Percentiles rank a stretch among this genome's conserved stretches.
Conservation (phyloP, 495 filamentous ascomycete species). For the Annulohypoxylon maeteangense region DNA sequence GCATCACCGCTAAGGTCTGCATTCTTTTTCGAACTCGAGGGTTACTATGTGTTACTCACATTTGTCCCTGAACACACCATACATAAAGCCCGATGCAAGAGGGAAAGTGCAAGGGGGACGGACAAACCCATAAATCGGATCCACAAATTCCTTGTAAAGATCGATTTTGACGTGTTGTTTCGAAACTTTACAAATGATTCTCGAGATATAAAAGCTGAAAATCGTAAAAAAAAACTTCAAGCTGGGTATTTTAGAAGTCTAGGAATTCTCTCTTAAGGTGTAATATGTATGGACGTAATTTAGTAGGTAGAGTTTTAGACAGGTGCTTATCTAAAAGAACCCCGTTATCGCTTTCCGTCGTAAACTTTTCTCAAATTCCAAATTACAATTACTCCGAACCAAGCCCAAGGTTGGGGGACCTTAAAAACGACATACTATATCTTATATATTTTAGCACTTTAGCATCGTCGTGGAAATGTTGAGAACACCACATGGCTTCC, state of each 20-base stretch:
- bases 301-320: background rate
- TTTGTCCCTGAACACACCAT: background rate
- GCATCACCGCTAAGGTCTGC: slow-evolving; percentile 26
- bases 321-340: slow-evolving; percentile 24
- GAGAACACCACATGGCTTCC: slow-evolving; percentile 21
- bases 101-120: too few relatives aligned
- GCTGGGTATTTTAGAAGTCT: too few relatives aligned
- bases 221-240: background rate
- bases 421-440: too few relatives aligned
- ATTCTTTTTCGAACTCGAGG: slow-evolving; percentile 14
- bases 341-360: slow-evolving; percentile 15
- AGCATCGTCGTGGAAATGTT: slow-evolving; percentile 1
- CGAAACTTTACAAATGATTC: background rate
- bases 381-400: background rate
- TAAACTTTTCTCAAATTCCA: slow-evolving; percentile 7
- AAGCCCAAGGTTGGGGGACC: too few relatives aligned
- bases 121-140: background rate
- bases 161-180: background rate
- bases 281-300: background rate
- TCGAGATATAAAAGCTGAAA: background rate
- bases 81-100: slow-evolving; percentile 12
- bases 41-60: slow-evolving; percentile 14
- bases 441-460: too few relatives aligned
- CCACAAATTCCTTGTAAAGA: background rate
- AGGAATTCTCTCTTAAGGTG: too few relatives aligned